Base-by-base conservation (phyloP, 768 basidiomycete genomes). In the Psilocybe tampanensis region DNA sequence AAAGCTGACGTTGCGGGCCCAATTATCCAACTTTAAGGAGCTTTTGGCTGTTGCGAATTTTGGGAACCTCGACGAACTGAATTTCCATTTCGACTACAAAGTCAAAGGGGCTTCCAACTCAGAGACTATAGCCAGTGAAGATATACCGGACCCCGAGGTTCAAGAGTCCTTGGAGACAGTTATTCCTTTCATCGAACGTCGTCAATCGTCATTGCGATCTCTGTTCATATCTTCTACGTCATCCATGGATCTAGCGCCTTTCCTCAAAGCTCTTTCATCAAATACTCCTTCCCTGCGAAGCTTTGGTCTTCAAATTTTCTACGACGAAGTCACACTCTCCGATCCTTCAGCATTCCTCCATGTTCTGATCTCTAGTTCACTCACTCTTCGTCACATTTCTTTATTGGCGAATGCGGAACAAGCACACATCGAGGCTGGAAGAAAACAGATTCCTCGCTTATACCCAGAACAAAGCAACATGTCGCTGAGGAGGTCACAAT, bases 191-290 rank as follows among this genome's bases (percentile, higher is more conserved):
- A 65, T 76, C 19, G 63, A 66, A 13, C 64, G 60, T 34, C 68
- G 71, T 11, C 56, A 65, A 7, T 44, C 55, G 15, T 62, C 68
- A 2, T 64, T 79, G 23, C 64, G 51, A 11, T 65, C 62, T 12
- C 65, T 79, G n/a, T 61, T 63, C 0, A 68, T 79, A n/a, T 64
- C 69, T 1, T 77, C 76, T 1, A 60, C 64, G 0, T 71, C 72
- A 8, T 56, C 61, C 4, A 60, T 62, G 9, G 72, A 77, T 59
- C 60, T 75, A 13, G 70, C 74, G 8, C 39, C 60, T 2, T 72
- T 78, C 52, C 72, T 78, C 50, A 47, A 54, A 3, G 62, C 70
- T 2, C 62, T 76, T 2, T 64, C 66, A 7, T 50, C 42, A 6
- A 29, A 45, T 1, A 61, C 76, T 15, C 66, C 67, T 1, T 42